Evolutionary conservation across 306 rosid genomes (phyloP).

Genomic region (Vicia villosa): DNA sequence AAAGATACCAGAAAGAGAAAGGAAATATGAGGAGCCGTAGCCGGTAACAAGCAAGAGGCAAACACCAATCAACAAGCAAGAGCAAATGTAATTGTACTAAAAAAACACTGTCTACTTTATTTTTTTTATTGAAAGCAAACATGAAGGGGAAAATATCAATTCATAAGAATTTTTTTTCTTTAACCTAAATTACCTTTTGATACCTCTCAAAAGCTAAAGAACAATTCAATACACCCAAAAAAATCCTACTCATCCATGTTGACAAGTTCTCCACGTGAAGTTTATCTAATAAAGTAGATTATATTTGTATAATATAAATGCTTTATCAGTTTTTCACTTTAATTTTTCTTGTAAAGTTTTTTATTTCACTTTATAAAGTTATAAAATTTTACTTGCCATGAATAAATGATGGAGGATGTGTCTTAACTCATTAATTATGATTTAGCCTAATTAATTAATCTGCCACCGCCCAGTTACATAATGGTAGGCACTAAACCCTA

Average conservation of each 20-base stretch:
- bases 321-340: neutral
- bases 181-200: neutral
- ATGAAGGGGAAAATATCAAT: neutral
- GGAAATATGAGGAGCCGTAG: neutral
- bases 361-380: neutral
- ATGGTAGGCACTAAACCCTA: constrained; percentile 28
- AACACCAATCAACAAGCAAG: neutral
- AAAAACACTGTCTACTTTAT: neutral
- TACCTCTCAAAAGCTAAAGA: neutral
- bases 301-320: constrained; percentile 2
- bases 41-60: neutral
- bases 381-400: neutral
- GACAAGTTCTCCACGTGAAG: constrained; percentile 1
- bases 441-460: constrained; percentile 16
- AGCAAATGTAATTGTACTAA: no score
- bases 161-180: no score
- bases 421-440: neutral
- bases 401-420: neutral
- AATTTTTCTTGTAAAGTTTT: neutral
- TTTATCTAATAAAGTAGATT: neutral
- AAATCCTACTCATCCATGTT: neutral
- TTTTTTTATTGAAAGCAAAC: neutral
- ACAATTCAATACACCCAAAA: constrained; percentile 10
- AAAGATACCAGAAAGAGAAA: no score
- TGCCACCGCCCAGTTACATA: constrained; percentile 38